Conservation (phyloP, 2,329 filamentous ascomycete species). For the Fusarium sp. region DNA sequence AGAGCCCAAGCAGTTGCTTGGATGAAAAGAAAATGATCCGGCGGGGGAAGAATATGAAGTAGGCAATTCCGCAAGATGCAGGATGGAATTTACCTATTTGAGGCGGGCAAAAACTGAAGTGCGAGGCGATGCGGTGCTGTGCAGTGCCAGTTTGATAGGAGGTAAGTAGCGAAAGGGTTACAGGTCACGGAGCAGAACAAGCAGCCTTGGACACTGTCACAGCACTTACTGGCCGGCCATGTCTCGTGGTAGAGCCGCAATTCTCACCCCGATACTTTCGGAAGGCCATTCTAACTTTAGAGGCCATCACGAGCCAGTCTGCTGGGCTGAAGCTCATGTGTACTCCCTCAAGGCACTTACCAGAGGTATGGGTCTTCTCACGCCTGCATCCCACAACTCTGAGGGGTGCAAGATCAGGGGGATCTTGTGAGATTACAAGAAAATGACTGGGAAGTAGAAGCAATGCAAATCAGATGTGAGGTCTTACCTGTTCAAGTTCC, state of each 20-base stretch:
- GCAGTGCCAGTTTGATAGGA: conserved; percentile 9
- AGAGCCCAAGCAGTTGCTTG: neutral
- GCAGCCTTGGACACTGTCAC: conserved; percentile 15
- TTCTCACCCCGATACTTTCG: neutral
- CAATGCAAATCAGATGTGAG: conserved; percentile 8
- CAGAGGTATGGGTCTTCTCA: neutral
- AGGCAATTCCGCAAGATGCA: conserved; percentile 5
- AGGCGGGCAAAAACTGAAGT: conserved; percentile 1
- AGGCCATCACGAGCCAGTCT: conserved; percentile 5
- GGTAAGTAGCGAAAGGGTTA: conserved; percentile 13
- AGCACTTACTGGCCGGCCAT: conserved; percentile 1
- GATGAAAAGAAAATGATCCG: conserved; percentile 7
- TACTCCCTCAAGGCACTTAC: neutral
- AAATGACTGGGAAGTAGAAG: neutral
- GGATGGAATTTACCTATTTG: neutral
- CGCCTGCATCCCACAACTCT: conserved; percentile 16
- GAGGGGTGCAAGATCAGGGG: neutral
- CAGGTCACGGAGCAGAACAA: conserved; percentile 1
- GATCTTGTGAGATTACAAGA: neutral
- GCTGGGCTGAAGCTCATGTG: conserved; percentile 1
- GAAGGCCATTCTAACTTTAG: neutral
- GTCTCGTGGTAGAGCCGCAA: neutral
- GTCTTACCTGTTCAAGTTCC: conserved; percentile 79
- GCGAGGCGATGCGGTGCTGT: neutral
- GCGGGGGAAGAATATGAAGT: neutral